Conservation (phyloP, 495 filamentous ascomycete genomes). For the Glonium stellatum region DNA sequence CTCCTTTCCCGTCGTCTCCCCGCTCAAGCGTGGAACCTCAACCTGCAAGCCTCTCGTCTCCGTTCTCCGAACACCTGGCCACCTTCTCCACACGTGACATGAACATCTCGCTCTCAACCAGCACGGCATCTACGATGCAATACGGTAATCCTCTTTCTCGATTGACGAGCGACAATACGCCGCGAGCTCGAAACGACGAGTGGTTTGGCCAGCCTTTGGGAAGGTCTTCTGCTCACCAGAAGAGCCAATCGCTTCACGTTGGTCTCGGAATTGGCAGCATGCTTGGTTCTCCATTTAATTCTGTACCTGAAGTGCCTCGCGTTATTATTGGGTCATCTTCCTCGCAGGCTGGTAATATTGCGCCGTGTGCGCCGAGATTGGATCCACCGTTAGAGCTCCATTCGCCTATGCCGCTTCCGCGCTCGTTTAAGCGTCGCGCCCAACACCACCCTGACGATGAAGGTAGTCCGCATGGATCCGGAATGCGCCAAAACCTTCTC, state of each 20-base stretch:
- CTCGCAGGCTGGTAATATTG: neutral
- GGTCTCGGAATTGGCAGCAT: constrained; percentile 34
- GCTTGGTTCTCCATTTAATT: constrained; percentile 24
- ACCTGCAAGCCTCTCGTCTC: constrained; percentile 31
- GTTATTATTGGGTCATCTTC: neutral
- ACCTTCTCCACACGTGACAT: constrained; percentile 68
- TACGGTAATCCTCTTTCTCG: constrained; percentile 62
- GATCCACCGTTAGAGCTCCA: constrained; percentile 30
- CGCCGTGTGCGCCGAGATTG: constrained; percentile 7
- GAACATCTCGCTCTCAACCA: constrained; percentile 73
- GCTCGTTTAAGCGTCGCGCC: constrained; percentile 49
- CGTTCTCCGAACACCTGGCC: constrained; percentile 33
- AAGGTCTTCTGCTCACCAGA: constrained; percentile 37
- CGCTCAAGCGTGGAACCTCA: constrained; percentile 13
- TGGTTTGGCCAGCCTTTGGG: constrained; percentile 13
- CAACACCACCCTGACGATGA: constrained; percentile 42
- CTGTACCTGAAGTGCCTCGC: constrained; percentile 46
- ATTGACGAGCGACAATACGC: constrained; percentile 37
- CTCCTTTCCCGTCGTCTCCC: constrained; percentile 58
- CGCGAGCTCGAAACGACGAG: constrained; percentile 12
- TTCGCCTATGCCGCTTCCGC: constrained; percentile 40
- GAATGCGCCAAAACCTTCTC: constrained; percentile 44
- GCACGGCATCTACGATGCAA: constrained; percentile 73
- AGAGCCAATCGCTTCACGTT: constrained; percentile 38
- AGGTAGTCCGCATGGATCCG: constrained; percentile 31